A percentile compares a stretch with the other conserved stretches of the same genome.
Evolutionary conservation across 331 rosid species (phyloP).

Genomic region (Saraca asoca): DNA sequence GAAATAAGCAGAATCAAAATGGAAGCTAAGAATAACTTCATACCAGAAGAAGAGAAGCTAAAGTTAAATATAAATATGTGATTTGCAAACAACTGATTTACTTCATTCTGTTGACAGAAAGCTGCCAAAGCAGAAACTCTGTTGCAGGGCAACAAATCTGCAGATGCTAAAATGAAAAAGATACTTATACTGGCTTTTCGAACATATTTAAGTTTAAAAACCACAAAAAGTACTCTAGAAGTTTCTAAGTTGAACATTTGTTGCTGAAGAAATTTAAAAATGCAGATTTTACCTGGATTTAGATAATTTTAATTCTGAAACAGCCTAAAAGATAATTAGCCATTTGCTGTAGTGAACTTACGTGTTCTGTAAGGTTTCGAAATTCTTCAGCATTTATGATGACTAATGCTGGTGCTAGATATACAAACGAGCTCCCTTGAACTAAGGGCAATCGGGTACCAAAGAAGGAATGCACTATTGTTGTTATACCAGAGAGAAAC

Average conservation of each 20-base stretch:
- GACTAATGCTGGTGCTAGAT: conserved; percentile 82
- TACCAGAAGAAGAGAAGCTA: conserved; percentile 11
- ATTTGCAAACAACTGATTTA: conserved; percentile 7
- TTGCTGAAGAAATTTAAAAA: conserved; percentile 14
- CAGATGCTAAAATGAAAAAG: conserved; percentile 18
- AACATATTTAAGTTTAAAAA: background rate
- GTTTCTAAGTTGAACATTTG: conserved; percentile 19
- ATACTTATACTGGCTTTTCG: background rate
- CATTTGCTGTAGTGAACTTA: conserved; percentile 44
- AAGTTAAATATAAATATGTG: conserved; percentile 3
- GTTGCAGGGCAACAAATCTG: conserved; percentile 12
- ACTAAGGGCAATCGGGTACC: conserved; percentile 90
- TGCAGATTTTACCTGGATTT: conserved; percentile 14
- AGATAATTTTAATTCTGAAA: conserved; percentile 20
- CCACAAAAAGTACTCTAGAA: background rate
- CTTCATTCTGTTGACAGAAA: conserved; percentile 12
- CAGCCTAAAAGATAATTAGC: conserved; percentile 21
- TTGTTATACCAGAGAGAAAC: conserved; percentile 76
- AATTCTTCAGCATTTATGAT: conserved; percentile 75
- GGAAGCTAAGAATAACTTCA: conserved; percentile 14
- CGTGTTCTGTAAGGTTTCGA: conserved; percentile 86
- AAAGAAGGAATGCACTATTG: conserved; percentile 73
- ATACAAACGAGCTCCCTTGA: conserved; percentile 93
- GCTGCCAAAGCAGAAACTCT: background rate
- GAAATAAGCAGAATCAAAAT: conserved; percentile 13